Evolutionary conservation across 208 protist genomes (phyloP).

Genomic region (Trypanosoma avium): DNA sequence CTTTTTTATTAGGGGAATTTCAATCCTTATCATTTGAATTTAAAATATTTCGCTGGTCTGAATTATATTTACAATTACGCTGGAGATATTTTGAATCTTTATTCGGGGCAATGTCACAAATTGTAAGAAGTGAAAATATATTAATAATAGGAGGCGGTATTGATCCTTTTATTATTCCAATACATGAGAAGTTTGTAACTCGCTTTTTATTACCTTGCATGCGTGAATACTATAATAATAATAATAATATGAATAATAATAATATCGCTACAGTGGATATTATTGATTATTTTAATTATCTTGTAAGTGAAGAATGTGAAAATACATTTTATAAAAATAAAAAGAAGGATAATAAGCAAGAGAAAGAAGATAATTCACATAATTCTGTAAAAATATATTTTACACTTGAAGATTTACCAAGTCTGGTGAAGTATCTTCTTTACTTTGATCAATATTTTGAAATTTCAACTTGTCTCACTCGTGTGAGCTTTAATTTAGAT

Average conservation of each 20-base stretch:
- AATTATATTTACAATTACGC: slow-evolving; percentile 11
- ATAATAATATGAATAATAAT: background rate
- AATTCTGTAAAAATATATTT: slow-evolving; percentile 1
- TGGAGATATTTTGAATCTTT: slow-evolving; percentile 24
- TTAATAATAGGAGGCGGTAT: slow-evolving; percentile 13
- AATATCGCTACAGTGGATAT: slow-evolving; percentile 16
- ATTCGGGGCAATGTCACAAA: slow-evolving; percentile 23
- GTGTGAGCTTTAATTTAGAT: slow-evolving; percentile 20
- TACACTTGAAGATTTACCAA: slow-evolving; percentile 22
- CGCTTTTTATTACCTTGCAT: slow-evolving; percentile 53
- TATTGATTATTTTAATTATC: slow-evolving; percentile 21
- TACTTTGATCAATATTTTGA: slow-evolving; percentile 32
- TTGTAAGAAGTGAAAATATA: slow-evolving; percentile 21
- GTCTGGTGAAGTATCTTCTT: slow-evolving; percentile 30
- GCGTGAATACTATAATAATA: slow-evolving; percentile 31
- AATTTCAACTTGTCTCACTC: slow-evolving; percentile 12
- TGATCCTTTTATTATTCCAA: slow-evolving; percentile 41
- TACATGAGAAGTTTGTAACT: slow-evolving; percentile 43
- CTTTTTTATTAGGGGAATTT: slow-evolving; percentile 16
- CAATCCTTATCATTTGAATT: slow-evolving; percentile 1
- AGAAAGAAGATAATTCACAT: slow-evolving; percentile 1
- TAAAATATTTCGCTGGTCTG: slow-evolving; percentile 19
- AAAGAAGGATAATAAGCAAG: background rate
- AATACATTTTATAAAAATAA: background rate
- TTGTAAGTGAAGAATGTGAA: slow-evolving; percentile 11